Evolutionary conservation across 2,329 filamentous ascomycete species (phyloP), one percentile per base, ranked within the genome.

Genomic region (Trichoderma oligosporum): DNA sequence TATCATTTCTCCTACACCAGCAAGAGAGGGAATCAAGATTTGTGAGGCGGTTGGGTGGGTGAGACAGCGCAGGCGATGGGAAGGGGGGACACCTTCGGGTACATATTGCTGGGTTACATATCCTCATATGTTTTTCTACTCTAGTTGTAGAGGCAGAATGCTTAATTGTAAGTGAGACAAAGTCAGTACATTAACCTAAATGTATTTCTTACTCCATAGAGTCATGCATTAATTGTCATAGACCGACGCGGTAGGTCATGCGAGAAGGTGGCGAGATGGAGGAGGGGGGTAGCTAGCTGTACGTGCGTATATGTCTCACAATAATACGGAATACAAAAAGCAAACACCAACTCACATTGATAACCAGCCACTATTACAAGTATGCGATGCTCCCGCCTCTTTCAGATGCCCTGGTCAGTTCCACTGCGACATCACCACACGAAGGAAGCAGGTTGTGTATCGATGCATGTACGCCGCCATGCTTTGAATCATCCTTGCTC

Each of bases 271-370:
- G 38, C 29, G 20, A 35, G 11, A 35, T 12, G 22, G 29, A 20
- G 11, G 24, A 4, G 20, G 25, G 9, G 31, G 51, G 33, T 33
- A 35, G 38, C 51, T 24, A 33, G 31, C 20, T n/a, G 39, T 44
- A 18, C 29, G 11, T 29, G 35, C 31, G 12, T 44, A 27, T 25
- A 45, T 54, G 51, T 54, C 51, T 54, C 51, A 54, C 51, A 27
- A 22, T 45, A 45, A 54, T 54, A 45, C 16, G 25, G 45, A 45
- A 54, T 54, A 45, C 16, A 35, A 54, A 27, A 22, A 54, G 51
- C 29, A 45, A 54, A 54, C 51, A 45, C 35, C 47, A 38, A 39
- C 24, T 51, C n/a, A 39, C 33, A 36, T 38, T 36, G n/a, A 54
- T 45, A 31, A 44, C 44, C 39, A 27, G 38, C 49, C 49, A 36